Evolutionary conservation across 192 early-diverging fungal species (phyloP).

Genomic region (Chytriomyces hyalinus): DNA sequence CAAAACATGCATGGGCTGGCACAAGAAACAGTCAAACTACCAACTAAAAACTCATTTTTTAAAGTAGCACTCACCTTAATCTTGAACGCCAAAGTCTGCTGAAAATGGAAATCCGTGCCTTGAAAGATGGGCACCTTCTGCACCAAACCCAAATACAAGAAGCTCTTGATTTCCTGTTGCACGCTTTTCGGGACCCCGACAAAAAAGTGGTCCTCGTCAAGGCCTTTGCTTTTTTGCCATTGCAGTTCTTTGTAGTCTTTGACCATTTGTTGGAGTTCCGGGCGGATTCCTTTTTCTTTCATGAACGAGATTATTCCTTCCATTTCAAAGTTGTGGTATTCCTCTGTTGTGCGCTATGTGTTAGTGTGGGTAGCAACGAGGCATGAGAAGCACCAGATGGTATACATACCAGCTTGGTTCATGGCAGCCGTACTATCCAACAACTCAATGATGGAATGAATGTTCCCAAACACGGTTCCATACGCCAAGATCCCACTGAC

Average conservation of each 20-base stretch:
- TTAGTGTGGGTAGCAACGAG: background rate
- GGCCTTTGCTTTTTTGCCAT: constrained; percentile 43
- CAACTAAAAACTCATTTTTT: too few species aligned
- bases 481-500: constrained; percentile 41
- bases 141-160: constrained; percentile 41
- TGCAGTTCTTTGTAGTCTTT: constrained; percentile 46
- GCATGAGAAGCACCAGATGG: background rate
- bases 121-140: constrained; percentile 43
- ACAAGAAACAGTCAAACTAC: too few species aligned
- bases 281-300: constrained; percentile 35
- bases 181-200: constrained; percentile 39
- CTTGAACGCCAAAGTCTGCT: constrained; percentile 40
- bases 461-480: constrained; percentile 46
- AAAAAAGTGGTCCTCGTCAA: constrained; percentile 44
- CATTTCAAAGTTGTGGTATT: constrained; percentile 44
- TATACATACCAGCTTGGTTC: constrained; percentile 41
- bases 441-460: constrained; percentile 44
- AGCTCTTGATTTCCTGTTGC: constrained; percentile 49
- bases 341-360: constrained; percentile 28
- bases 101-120: constrained; percentile 38
- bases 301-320: constrained; percentile 35
- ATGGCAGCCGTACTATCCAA: constrained; percentile 41
- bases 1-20: constrained; percentile 38
- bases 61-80: constrained; percentile 40
- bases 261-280: constrained; percentile 43